Evolutionary conservation across 257 asterid species (phyloP).

Genomic region (Dorcoceras hygrometricum): DNA sequence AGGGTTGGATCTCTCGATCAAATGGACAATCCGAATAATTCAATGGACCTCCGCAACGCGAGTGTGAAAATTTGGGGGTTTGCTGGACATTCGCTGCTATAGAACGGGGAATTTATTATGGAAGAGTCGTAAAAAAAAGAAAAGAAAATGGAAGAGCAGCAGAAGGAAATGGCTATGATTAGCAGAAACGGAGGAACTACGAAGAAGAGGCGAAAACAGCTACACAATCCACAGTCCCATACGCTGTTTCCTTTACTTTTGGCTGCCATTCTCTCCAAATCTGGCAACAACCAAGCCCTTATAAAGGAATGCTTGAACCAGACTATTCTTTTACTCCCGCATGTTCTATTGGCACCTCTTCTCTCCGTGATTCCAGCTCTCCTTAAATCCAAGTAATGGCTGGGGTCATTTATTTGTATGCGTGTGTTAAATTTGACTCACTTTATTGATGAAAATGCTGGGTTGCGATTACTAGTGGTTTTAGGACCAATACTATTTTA

Average conservation of each 20-base stretch:
- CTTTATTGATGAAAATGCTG: not conserved
- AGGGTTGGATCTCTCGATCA: no score
- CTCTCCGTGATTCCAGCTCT: slow-evolving; percentile 68
- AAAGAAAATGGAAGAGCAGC: no score
- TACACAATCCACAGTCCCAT: slow-evolving; percentile 19
- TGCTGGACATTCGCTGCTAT: not conserved
- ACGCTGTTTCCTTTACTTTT: slow-evolving; percentile 47
- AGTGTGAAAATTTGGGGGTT: not conserved
- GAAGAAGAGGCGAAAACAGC: slow-evolving; percentile 25
- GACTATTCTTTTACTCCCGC: slow-evolving; percentile 38
- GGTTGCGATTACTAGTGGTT: not conserved
- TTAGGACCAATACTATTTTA: not conserved
- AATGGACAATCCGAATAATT: not conserved
- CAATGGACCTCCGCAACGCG: not conserved
- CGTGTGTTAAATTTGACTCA: no score
- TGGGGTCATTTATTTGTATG: not conserved
- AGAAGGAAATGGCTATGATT: slow-evolving; percentile 17
- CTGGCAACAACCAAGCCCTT: slow-evolving; percentile 25
- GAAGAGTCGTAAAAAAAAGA: slow-evolving; percentile 19
- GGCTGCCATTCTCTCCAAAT: slow-evolving; percentile 42
- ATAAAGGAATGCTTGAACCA: slow-evolving; percentile 46
- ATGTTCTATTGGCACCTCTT: slow-evolving; percentile 31
- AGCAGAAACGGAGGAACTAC: slow-evolving; percentile 13
- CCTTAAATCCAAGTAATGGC: slow-evolving; percentile 53
- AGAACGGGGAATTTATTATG: not conserved